A percentile compares a stretch with the other conserved stretches of the same genome.
phyloP scores from a whole-genome alignment of 139 green algal genomes.

The Parachlorella kessleri region DNA sequence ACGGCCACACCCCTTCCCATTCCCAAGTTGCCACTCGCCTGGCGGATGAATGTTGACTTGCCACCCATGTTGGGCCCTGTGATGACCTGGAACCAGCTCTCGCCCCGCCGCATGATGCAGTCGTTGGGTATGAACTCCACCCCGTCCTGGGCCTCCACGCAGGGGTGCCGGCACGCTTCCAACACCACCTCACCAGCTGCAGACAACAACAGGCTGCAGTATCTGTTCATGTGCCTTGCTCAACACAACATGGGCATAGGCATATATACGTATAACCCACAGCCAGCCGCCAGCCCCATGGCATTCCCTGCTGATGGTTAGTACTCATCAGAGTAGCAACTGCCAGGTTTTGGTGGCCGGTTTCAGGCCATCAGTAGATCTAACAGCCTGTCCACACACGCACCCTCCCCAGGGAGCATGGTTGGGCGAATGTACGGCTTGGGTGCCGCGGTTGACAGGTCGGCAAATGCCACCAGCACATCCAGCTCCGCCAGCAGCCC shows the following conservation, averaged over 20 bases:
- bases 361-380: too few species aligned
- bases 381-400: conserved; percentile 10
- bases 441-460: conserved; percentile 78
- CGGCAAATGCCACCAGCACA: conserved; percentile 90
- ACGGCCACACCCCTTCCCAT: not conserved
- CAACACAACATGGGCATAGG: too few species aligned
- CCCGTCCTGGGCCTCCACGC: conserved; percentile 92
- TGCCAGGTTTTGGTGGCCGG: too few species aligned
- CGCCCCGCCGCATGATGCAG: conserved; percentile 61
- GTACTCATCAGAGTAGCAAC: too few species aligned
- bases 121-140: conserved; percentile 91
- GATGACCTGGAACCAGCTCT: conserved; percentile 94
- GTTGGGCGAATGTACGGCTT: conserved; percentile 76
- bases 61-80: conserved; percentile 99
- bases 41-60: conserved; percentile 97
- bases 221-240: too few species aligned
- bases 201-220: too few species aligned
- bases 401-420: conserved; percentile 47
- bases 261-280: too few species aligned
- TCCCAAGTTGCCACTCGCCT: conserved; percentile 75
- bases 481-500: conserved; percentile 88
- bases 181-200: conserved; percentile 46
- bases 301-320: too few species aligned
- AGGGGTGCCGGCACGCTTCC: conserved; percentile 81
- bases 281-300: too few species aligned